These are phyloP conservation scores for Chara braunii DNA, from an alignment of 139 green algal species.

Conservation along the genomic window DNA sequence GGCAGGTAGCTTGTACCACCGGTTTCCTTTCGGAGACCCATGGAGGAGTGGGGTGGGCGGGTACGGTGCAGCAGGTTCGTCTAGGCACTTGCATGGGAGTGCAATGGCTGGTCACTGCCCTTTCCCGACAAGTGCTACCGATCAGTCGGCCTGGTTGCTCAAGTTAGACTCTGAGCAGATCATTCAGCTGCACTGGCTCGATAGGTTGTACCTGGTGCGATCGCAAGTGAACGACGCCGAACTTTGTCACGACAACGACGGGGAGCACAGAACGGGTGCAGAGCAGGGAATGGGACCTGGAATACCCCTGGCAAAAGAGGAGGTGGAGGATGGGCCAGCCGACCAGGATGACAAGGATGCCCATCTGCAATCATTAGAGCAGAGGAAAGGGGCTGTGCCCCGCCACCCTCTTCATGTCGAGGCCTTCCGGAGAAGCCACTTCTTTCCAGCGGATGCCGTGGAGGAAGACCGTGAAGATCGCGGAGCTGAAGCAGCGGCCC, in stretches of 20 bases:
- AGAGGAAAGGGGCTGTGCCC: not conserved
- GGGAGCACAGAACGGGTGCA: not conserved
- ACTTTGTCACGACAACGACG: not conserved
- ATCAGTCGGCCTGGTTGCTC: too few relatives aligned
- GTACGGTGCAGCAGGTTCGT: not conserved
- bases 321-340: not conserved
- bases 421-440: too few relatives aligned
- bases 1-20: too few relatives aligned
- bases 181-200: constrained; percentile 15
- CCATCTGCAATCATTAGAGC: not conserved
- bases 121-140: too few relatives aligned
- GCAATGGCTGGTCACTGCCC: too few relatives aligned
- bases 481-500: too few relatives aligned
- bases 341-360: not conserved
- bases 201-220: constrained; percentile 16
- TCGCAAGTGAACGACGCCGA: not conserved
- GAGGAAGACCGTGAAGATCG: too few relatives aligned
- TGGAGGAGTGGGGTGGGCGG: not conserved
- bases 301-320: not conserved
- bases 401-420: too few relatives aligned
- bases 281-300: not conserved
- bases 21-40: too few relatives aligned
- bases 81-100: too few relatives aligned
- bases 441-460: too few relatives aligned
- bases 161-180: constrained; percentile 26